Percentiles rank a stretch among this genome's conserved stretches.
These are phyloP conservation scores for Tephrocybe sp. DNA, from an alignment of 768 basidiomycete genomes.

Conservation along the genomic window DNA sequence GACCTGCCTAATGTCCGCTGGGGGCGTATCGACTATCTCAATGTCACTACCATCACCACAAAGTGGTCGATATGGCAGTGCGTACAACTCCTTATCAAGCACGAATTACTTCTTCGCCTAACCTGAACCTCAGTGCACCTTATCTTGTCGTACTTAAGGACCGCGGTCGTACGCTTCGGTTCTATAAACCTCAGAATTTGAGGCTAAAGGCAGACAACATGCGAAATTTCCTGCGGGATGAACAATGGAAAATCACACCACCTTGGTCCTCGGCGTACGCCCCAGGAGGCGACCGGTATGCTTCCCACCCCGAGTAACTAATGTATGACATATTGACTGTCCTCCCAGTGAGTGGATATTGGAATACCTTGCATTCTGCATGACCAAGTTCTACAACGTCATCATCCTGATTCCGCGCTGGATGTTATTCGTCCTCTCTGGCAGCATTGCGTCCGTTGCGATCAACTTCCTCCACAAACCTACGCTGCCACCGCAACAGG, in stretches of 20 bases:
- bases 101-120: slow-evolving; percentile 4
- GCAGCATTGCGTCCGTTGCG: slow-evolving; percentile 63
- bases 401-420: slow-evolving; percentile 65
- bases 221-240: slow-evolving; percentile 63
- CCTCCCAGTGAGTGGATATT: slow-evolving; percentile 65
- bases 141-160: slow-evolving; percentile 69
- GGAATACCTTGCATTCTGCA: slow-evolving; percentile 51
- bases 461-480: slow-evolving; percentile 62
- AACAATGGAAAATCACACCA: slow-evolving; percentile 59
- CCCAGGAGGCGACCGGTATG: slow-evolving; percentile 75
- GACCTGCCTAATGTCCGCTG: slow-evolving; percentile 76
- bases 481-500: background rate
- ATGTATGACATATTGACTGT: background rate
- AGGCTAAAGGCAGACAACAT: slow-evolving; percentile 60
- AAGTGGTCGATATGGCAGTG: slow-evolving; percentile 88
- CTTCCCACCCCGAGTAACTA: background rate
- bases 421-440: slow-evolving; percentile 66
- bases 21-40: slow-evolving; percentile 86
- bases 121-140: slow-evolving; percentile 58
- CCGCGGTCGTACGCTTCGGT: slow-evolving; percentile 77
- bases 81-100: slow-evolving; percentile 26
- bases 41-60: slow-evolving; percentile 80
- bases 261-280: slow-evolving; percentile 71
- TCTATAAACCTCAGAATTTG: slow-evolving; percentile 67
- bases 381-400: slow-evolving; percentile 53